phyloP scores from a whole-genome alignment of 1,284 basidiomycete species.

The Singerocomus rubriflavus region DNA sequence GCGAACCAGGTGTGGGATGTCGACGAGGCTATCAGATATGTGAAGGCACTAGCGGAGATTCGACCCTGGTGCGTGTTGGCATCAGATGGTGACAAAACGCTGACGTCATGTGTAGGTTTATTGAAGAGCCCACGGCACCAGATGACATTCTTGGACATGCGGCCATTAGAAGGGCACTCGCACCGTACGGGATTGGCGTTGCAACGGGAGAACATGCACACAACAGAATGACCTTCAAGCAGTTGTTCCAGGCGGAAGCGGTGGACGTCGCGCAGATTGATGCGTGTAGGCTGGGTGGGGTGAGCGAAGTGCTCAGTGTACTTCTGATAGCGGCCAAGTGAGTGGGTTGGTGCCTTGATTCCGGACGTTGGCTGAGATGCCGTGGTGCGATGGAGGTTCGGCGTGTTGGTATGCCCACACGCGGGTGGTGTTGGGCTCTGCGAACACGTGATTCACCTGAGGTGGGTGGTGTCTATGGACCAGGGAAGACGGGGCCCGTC shows the following conservation, averaged over 20 bases:
- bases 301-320: constrained; percentile 88
- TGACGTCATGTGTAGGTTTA: constrained; percentile 59
- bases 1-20: constrained; percentile 98
- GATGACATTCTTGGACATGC: constrained; percentile 88
- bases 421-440: constrained; percentile 93
- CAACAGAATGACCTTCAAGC: constrained; percentile 94
- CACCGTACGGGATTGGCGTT: constrained; percentile 83
- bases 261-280: constrained; percentile 90
- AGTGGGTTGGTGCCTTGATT: constrained; percentile 21
- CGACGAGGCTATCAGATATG: constrained; percentile 78
- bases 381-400: constrained; percentile 49
- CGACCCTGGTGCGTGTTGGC: constrained; percentile 72
- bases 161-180: constrained; percentile 72
- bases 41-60: constrained; percentile 72
- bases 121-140: constrained; percentile 92
- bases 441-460: constrained; percentile 87
- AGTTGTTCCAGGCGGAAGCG: constrained; percentile 86
- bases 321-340: constrained; percentile 90
- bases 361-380: neutral
- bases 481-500: constrained; percentile 7
- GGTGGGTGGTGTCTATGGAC: constrained; percentile 37
- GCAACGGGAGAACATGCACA: constrained; percentile 95
- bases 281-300: constrained; percentile 86
- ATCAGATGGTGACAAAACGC: neutral
- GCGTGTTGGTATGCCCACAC: constrained; percentile 90